Evolutionary conservation across 1,284 basidiomycete genomes (phyloP).

Genomic region (Caloboletus firmus): DNA sequence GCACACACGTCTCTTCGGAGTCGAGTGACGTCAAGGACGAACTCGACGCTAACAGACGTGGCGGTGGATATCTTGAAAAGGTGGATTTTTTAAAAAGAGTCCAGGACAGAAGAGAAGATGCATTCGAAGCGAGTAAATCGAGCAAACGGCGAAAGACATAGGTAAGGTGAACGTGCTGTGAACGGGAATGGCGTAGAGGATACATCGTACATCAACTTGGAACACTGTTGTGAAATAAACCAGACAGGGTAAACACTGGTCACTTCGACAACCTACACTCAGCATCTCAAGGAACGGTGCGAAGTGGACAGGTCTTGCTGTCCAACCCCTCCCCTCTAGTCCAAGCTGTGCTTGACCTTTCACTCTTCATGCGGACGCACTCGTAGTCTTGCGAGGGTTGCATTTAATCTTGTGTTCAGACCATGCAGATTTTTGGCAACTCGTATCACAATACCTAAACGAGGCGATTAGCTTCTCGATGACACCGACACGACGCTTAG

Average conservation of each 20-base stretch:
- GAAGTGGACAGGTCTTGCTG: constrained; percentile 3
- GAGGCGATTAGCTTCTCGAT: not conserved
- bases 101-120: constrained; percentile 64
- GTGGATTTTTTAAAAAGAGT: constrained; percentile 78
- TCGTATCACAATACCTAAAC: constrained; percentile 49
- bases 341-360: not conserved
- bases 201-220: constrained; percentile 12
- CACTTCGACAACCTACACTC: not conserved
- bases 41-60: constrained; percentile 67
- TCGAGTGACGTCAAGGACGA: constrained; percentile 57
- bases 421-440: constrained; percentile 55
- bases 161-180: not conserved
- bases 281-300: not conserved
- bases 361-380: not conserved
- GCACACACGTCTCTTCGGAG: constrained; percentile 55
- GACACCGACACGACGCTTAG: not conserved
- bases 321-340: not conserved
- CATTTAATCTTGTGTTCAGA: constrained; percentile 46
- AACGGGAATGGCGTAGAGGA: not conserved
- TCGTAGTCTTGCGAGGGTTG: constrained; percentile 19
- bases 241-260: not conserved
- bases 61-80: constrained; percentile 79
- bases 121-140: constrained; percentile 53
- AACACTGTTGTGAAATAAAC: not conserved
- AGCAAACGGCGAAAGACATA: constrained; percentile 55